A percentile compares a stretch with the other conserved stretches of the same genome.
phyloP scores from a whole-genome alignment of 495 filamentous ascomycete genomes.

The Talaromyces liani region DNA sequence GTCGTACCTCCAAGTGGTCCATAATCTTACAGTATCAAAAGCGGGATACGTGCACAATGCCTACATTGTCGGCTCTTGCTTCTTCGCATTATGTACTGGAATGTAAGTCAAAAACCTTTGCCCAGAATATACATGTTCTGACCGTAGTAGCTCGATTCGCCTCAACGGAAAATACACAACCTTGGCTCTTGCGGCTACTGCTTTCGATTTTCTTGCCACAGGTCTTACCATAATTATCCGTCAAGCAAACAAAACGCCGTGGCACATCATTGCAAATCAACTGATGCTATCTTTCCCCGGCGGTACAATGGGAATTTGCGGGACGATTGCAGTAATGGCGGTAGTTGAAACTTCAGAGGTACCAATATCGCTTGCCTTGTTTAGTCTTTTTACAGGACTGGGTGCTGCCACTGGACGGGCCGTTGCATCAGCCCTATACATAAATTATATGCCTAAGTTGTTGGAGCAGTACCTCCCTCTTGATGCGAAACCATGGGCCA shows the following conservation, averaged over 20 bases:
- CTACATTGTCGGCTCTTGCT: conserved; percentile 41
- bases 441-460: conserved; percentile 44
- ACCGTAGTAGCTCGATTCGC: conserved; percentile 46
- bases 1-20: conserved; percentile 69
- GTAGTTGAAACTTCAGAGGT: conserved; percentile 57
- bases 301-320: conserved; percentile 49
- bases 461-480: conserved; percentile 50
- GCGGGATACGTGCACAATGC: conserved; percentile 48
- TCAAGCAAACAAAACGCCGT: conserved; percentile 46
- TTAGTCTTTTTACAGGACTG: conserved; percentile 51
- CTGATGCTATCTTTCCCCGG: conserved; percentile 63
- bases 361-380: conserved; percentile 56
- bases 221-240: conserved; percentile 65
- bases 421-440: conserved; percentile 62
- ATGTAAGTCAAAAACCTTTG: neutral
- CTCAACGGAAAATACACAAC: conserved; percentile 47
- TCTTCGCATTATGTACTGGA: conserved; percentile 14
- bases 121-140: conserved; percentile 20
- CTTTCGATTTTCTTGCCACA: conserved; percentile 47
- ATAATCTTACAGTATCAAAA: conserved; percentile 42
- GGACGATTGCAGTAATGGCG: conserved; percentile 63
- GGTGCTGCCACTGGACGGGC: conserved; percentile 59
- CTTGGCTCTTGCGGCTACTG: conserved; percentile 48
- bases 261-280: conserved; percentile 66
- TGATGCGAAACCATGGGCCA: conserved; percentile 22